Evolutionary conservation across 345 rosid genomes (phyloP).

Genomic region (Corymbia maculata): DNA sequence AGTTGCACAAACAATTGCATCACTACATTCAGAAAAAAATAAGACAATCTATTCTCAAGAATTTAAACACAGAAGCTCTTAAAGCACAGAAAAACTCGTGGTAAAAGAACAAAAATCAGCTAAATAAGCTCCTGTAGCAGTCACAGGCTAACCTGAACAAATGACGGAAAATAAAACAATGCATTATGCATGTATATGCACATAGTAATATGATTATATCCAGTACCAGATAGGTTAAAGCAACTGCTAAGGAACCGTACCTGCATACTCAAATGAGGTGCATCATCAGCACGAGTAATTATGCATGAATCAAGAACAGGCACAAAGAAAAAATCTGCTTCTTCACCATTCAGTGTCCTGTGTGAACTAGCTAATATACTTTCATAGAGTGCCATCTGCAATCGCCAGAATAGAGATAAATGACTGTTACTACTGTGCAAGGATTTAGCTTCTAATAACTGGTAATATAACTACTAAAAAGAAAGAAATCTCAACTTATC

Average conservation of each 20-base stretch:
- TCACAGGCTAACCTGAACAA: neutral
- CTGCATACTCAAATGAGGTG: conserved; percentile 77
- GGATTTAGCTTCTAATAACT: neutral
- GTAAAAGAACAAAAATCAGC: neutral
- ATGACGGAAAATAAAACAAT: neutral
- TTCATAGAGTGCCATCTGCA: conserved; percentile 92
- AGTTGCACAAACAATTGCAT: neutral
- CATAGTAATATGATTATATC: neutral
- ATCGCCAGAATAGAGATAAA: neutral
- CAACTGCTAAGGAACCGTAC: conserved; percentile 13
- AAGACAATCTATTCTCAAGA: neutral
- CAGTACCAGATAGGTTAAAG: neutral
- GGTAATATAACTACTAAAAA: neutral
- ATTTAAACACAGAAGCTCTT: neutral
- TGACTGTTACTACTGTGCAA: neutral
- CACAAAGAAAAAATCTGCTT: conserved; percentile 95
- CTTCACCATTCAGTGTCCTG: conserved; percentile 88
- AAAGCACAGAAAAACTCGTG: neutral
- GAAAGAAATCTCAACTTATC: neutral
- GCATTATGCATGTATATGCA: neutral
- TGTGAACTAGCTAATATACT: conserved; percentile 71
- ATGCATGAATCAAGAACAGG: conserved; percentile 98
- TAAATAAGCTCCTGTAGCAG: neutral
- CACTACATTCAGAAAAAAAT: neutral
- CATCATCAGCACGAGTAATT: conserved; percentile 86